A percentile compares a stretch with the other conserved stretches of the same genome.
phyloP scores from a whole-genome alignment of 768 basidiomycete species.

The Pisolithus albus region DNA sequence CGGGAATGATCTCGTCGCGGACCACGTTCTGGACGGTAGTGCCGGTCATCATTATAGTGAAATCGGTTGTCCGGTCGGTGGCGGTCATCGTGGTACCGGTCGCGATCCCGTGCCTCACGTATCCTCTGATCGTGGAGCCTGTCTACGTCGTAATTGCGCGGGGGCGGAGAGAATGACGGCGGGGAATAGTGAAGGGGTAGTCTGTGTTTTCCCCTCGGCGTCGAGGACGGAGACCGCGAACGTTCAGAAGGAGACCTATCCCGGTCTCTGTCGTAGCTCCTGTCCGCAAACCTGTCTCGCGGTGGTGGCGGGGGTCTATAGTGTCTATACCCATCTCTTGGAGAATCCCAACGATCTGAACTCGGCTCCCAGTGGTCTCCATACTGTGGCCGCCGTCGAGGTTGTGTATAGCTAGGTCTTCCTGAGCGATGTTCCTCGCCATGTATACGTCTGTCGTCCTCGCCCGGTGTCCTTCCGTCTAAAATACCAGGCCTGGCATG shows the following conservation, averaged over 20 bases:
- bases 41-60: slow-evolving; percentile 6
- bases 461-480: slow-evolving; percentile 22
- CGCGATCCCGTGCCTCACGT: slow-evolving; percentile 32
- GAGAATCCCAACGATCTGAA: slow-evolving; percentile 24
- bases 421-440: slow-evolving; percentile 29
- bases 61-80: slow-evolving; percentile 5
- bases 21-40: slow-evolving; percentile 9
- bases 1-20: slow-evolving; percentile 2
- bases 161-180: slow-evolving; percentile 33
- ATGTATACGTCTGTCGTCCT: slow-evolving; percentile 38
- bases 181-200: slow-evolving; percentile 35
- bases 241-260: slow-evolving; percentile 22
- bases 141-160: slow-evolving; percentile 30
- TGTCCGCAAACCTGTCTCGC: slow-evolving; percentile 22
- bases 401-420: slow-evolving; percentile 16
- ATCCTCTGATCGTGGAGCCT: slow-evolving; percentile 29
- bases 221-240: slow-evolving; percentile 32
- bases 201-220: slow-evolving; percentile 26
- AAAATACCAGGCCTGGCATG: slow-evolving; percentile 19
- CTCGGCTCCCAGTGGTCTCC: slow-evolving; percentile 22
- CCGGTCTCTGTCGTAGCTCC: slow-evolving; percentile 17
- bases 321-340: slow-evolving; percentile 19
- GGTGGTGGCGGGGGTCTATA: slow-evolving; percentile 12
- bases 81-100: slow-evolving; percentile 12
- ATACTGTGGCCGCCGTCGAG: background rate